phyloP scores from a whole-genome alignment of 495 filamentous ascomycete genomes.

The Cryomyces minteri region DNA sequence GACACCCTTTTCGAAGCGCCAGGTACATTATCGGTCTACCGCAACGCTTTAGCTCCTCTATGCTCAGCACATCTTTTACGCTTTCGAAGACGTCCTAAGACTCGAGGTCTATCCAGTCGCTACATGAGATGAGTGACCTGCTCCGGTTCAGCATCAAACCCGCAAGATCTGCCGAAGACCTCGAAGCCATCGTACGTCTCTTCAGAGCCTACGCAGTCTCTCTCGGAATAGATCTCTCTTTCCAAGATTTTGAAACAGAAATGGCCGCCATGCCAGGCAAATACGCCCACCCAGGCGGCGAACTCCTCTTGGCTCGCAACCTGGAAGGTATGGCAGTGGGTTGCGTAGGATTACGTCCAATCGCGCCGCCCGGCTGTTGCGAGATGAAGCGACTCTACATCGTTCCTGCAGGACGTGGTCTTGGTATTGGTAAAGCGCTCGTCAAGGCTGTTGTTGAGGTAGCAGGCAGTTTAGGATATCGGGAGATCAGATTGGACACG shows the following conservation, averaged over 20 bases:
- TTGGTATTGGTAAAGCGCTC: conserved; percentile 29
- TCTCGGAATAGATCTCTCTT: conserved; percentile 35
- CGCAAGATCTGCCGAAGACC: conserved; percentile 21
- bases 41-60: too few relatives aligned
- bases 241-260: conserved; percentile 36
- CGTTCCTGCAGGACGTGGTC: conserved; percentile 24
- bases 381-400: conserved; percentile 45
- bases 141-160: conserved; percentile 2
- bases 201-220: conserved; percentile 35
- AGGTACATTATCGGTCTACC: too few relatives aligned
- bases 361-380: conserved; percentile 18
- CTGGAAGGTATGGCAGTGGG: conserved; percentile 21
- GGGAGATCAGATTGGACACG: conserved; percentile 38
- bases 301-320: conserved; percentile 27
- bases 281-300: conserved; percentile 27
- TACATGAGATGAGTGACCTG: not conserved
- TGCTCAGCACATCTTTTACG: too few relatives aligned
- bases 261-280: conserved; percentile 33
- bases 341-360: conserved; percentile 29
- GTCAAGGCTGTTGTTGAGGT: conserved; percentile 23
- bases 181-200: conserved; percentile 18
- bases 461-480: conserved; percentile 30
- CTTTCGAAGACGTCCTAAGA: too few relatives aligned
- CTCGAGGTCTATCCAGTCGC: too few relatives aligned
- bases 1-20: too few relatives aligned